Percentiles rank a stretch among this genome's conserved stretches.
These are phyloP conservation scores for Moniliophthora roreri DNA, from an alignment of 1,284 basidiomycete species.

Conservation along the genomic window DNA sequence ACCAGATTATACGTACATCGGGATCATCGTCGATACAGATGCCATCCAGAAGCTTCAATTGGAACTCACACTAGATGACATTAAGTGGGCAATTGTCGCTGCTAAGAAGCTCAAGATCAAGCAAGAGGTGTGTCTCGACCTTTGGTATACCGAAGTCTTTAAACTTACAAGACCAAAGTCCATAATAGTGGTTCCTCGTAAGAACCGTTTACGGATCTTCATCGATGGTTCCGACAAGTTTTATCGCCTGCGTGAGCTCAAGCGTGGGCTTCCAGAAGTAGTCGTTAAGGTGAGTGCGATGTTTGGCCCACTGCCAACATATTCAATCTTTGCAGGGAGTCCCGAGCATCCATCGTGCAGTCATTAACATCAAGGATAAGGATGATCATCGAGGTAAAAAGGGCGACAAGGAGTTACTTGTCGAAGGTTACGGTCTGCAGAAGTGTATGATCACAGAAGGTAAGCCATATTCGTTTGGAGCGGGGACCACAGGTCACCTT, in stretches of 20 bases:
- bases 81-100: conserved; percentile 89
- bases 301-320: too few species aligned
- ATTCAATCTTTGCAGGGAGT: conserved; percentile 59
- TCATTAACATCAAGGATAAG: conserved; percentile 91
- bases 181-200: conserved; percentile 72
- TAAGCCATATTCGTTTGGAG: conserved; percentile 31
- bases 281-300: conserved; percentile 77
- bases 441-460: conserved; percentile 98
- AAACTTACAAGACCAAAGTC: conserved; percentile 40
- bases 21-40: conserved; percentile 89
- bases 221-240: conserved; percentile 86
- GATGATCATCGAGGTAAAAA: conserved; percentile 75
- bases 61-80: conserved; percentile 90
- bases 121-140: conserved; percentile 56
- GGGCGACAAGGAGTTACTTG: conserved; percentile 84
- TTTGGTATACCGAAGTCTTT: background rate
- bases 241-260: conserved; percentile 84
- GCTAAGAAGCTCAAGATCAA: conserved; percentile 94
- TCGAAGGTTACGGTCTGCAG: conserved; percentile 97
- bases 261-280: conserved; percentile 77
- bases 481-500: background rate
- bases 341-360: conserved; percentile 81
- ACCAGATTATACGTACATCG: conserved; percentile 89
- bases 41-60: conserved; percentile 93
- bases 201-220: conserved; percentile 85